Evolutionary conservation across 2,329 filamentous ascomycete genomes (phyloP), one percentile per base, ranked within the genome.

Genomic region (Pseudopithomyces maydicus): DNA sequence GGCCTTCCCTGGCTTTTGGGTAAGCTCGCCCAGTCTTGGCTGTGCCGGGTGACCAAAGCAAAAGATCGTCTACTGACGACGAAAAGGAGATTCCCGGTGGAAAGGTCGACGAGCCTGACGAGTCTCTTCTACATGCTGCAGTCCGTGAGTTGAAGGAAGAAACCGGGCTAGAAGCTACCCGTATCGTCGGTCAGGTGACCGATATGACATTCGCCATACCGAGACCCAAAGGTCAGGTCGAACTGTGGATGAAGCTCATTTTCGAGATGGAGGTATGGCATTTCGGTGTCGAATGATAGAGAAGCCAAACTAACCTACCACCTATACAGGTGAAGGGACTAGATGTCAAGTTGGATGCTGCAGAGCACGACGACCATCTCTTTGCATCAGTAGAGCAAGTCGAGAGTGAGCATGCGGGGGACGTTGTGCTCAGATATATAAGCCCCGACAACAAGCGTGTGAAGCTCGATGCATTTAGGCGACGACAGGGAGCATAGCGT

Each of bases 81-180:
- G 23, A 35, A 11, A 32, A 82, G 82, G 83, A 85, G 61, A 74
- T 81, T 1, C 82, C 83, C 2, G 82, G 83, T 6, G 83, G 83
- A 2, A 78, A 77, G 12, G 74, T 75, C 26, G 82, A 85, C 36
- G 63, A 71, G 11, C 69, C 68, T 0, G 82, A 85, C 56, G 64
- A 72, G 14, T 82, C 78, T 0, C 72, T 85, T 33, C 67, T 85
- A 0, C 78, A 82, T 49, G 78, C 78, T 1, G 78, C 80, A 2
- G 82, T 74, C 10, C 77, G 82, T 7, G 82, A 85, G 60, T 68
- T 84, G 11, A 75, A 77, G 41, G 83, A 85, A 65, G 83, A 85
- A 63, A 79, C 79, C 0, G 82, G 82, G 0, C 68, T 85, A 20
- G 71, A 71, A 42, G 78, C 82, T 2, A 78, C 68, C 20, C 68